A percentile compares a stretch with the other conserved stretches of the same genome.
These are phyloP conservation scores for Dioscorea alata DNA, from an alignment of 106 monocot species.

Conservation along the genomic window DNA sequence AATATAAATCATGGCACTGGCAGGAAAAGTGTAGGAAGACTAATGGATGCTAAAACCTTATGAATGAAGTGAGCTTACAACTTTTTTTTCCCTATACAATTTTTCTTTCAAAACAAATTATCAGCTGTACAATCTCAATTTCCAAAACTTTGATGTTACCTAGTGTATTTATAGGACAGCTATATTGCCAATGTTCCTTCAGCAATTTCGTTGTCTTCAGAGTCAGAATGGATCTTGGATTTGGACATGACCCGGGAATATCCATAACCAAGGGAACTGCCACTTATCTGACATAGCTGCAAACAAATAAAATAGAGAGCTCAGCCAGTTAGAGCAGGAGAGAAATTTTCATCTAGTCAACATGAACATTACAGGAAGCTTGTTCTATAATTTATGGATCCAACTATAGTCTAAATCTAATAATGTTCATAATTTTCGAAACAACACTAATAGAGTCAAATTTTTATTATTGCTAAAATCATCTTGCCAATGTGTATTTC, in stretches of 20 bases:
- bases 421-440: neutral
- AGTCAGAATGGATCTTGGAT: conserved; percentile 43
- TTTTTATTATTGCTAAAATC: neutral
- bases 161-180: neutral
- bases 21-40: no score
- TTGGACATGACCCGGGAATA: conserved; percentile 71
- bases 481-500: neutral
- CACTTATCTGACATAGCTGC: conserved; percentile 76
- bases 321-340: neutral
- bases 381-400: neutral
- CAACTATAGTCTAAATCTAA: neutral
- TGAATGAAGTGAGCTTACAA: no score
- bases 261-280: conserved; percentile 88
- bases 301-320: conserved; percentile 3
- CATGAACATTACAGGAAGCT: neutral
- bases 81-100: no score
- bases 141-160: no score
- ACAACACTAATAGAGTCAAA: no score
- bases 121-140: no score
- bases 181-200: conserved; percentile 76
- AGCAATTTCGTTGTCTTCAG: conserved; percentile 52
- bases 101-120: no score
- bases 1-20: no score
- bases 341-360: neutral
- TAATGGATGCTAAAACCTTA: no score